These are phyloP conservation scores for Blastocystis hominis DNA, from an alignment of 352 stramenopile species.

Conservation along the genomic window DNA sequence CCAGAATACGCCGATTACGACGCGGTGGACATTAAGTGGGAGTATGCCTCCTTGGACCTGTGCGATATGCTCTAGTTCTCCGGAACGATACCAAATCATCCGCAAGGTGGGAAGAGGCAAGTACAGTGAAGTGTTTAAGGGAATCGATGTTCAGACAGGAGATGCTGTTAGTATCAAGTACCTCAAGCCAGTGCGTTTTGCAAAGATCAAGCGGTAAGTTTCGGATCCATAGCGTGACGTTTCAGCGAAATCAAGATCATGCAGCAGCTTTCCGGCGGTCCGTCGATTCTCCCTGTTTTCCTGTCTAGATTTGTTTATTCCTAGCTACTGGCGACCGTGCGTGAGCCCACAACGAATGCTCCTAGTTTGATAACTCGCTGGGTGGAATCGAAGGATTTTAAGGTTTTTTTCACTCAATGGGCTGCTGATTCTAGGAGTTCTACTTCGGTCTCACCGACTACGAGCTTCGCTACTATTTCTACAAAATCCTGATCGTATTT, in stretches of 20 bases:
- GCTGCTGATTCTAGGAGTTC: slow-evolving; percentile 73
- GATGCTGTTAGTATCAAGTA: slow-evolving; percentile 94
- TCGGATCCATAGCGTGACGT: background rate
- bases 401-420: slow-evolving; percentile 89
- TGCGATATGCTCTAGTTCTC: background rate
- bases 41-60: background rate
- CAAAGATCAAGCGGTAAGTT: slow-evolving; percentile 87
- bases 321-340: slow-evolving; percentile 84
- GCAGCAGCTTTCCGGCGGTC: slow-evolving; percentile 92
- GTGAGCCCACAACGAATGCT: slow-evolving; percentile 92
- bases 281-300: slow-evolving; percentile 86
- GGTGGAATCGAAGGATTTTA: slow-evolving; percentile 75
- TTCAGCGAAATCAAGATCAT: slow-evolving; percentile 93
- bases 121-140: slow-evolving; percentile 95
- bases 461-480: slow-evolving; percentile 87
- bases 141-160: slow-evolving; percentile 86
- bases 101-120: slow-evolving; percentile 95
- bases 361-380: slow-evolving; percentile 93
- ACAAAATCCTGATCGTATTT: slow-evolving; percentile 73
- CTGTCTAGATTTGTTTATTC: too few relatives aligned
- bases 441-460: slow-evolving; percentile 2
- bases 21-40: background rate
- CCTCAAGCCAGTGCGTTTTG: slow-evolving; percentile 98
- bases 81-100: slow-evolving; percentile 88
- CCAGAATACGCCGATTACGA: background rate